Evolutionary conservation across 108 stramenopile genomes (phyloP), one percentile per base, ranked within the genome.

Genomic region (Hondaea fermentalgiana): DNA sequence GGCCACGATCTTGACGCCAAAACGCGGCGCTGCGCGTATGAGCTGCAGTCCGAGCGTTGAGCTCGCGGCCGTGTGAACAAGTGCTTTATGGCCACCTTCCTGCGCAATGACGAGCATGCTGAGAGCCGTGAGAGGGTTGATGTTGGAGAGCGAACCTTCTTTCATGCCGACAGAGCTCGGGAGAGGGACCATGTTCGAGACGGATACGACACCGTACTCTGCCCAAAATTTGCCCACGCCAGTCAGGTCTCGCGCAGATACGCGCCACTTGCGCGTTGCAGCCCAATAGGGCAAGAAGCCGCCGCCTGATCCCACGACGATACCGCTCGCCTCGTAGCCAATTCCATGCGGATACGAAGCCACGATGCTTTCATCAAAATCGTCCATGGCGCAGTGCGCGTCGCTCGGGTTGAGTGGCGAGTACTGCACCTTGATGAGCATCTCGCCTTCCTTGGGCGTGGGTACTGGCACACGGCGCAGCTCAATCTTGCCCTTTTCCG

Each of bases 101-200:
- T 59, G 43, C 16, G 92, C 94, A 2, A 92, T 93, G 60, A 93
- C 94, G 6, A 95, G 14, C 51, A 95, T 93, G 6, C 92, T 91
- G 47, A 94, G 60, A 44, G 93, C 94, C 16, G 94, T 94, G 87
- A 93, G 92, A 21, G 94, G 94, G 91, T 95, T 95, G 19, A 94
- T 92, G 76, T 92, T 92, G 55, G 92, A 92, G 4, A 87, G 64
- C 5, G 93, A 91, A 43, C 91, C 91, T 47, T 94, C 94, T 60
- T 91, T 91, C 23, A 92, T 87, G 5, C 91, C 93, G 3, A 93
- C 88, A 58, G 92, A 89, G 21, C 89, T 69, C 44, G 92, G 92
- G 93, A 95, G 92, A 28, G 92, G 72, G 59, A 94, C 93, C 6
- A 60, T n/a, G 5, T 72, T 60, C 42, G 83, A 87, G 4, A 69